Evolutionary conservation across 2,329 filamentous ascomycete species (phyloP), one percentile per base, ranked within the genome.

Genomic region (Pseudonectria buxi): DNA sequence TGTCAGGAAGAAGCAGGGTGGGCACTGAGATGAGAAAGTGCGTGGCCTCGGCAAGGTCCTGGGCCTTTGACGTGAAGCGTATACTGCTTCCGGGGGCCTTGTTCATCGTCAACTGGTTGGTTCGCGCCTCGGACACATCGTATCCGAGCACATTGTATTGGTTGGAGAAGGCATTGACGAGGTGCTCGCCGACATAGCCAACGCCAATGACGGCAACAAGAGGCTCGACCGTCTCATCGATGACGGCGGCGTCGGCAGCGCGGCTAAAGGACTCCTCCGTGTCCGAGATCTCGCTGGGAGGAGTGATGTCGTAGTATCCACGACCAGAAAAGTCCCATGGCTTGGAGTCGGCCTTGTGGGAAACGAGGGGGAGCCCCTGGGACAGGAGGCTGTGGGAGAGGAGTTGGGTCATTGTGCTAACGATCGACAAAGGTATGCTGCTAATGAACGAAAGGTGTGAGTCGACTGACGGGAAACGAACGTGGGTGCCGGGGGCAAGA

Each of bases 11-110:
- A 7, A 75, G 57, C 2, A 71, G 59, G 1, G 72, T 75, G 2
- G 72, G 72, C 3, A 76, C 71, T 0, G 70, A 65, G 40, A 75
- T 69, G 26, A 75, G 63, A 35, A 72, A 72, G 49, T 75, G 69
- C 1, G 67, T 71, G 7, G 67, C 72, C 24, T 49, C 40, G 3
- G 51, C 44, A 11, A 74, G 56, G 10, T 63, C 57, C 9, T 43
- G 45, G 7, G 63, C 46, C 18, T 59, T 55, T 13, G 53, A 55
- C 2, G 69, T 68, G 45, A 70, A 61, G 4, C 46, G 50, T 22
- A 61, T 54, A 9, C 50, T 53, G 27, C 45, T 52, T 14, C 51
- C 55, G 11, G 36, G 26, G 4, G 35, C 37, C 33, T 59, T 54
- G 10, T 55, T 46, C 24, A 52, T 33, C 28, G 53, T 35, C 14